Conservation (phyloP, 441 rosid species). For the Gossypium davidsonii region DNA sequence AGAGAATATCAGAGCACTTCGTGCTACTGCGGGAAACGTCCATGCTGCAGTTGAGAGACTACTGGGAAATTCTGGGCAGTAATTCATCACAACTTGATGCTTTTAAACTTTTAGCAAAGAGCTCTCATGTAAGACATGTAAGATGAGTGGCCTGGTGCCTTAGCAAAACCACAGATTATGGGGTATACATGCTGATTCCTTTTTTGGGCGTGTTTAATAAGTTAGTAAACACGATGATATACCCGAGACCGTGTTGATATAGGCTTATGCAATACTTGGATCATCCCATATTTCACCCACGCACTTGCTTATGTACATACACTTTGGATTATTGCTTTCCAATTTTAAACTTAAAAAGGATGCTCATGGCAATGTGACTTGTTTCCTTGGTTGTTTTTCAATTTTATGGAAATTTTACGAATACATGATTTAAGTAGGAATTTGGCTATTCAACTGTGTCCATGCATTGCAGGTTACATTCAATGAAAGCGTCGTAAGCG, state of each 20-base stretch:
- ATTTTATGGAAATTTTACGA: neutral
- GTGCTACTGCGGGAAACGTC: constrained; percentile 72
- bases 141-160: constrained; percentile 11
- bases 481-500: neutral
- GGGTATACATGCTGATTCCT: constrained; percentile 4
- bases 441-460: neutral
- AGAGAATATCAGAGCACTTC: constrained; percentile 76
- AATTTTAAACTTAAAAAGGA: neutral
- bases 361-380: neutral
- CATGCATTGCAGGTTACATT: neutral
- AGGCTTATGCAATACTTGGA: constrained; percentile 1
- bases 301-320: constrained; percentile 13
- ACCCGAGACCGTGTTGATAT: neutral
- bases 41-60: constrained; percentile 89
- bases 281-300: neutral
- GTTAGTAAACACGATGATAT: constrained; percentile 1
- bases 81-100: neutral
- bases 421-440: neutral
- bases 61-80: constrained; percentile 59
- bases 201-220: constrained; percentile 12
- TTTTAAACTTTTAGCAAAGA: constrained; percentile 4
- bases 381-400: neutral
- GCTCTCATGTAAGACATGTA: constrained; percentile 10
- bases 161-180: neutral
- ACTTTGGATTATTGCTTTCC: neutral